phyloP scores from a whole-genome alignment of 148 eudicot species.

The Bassia scoparia region DNA sequence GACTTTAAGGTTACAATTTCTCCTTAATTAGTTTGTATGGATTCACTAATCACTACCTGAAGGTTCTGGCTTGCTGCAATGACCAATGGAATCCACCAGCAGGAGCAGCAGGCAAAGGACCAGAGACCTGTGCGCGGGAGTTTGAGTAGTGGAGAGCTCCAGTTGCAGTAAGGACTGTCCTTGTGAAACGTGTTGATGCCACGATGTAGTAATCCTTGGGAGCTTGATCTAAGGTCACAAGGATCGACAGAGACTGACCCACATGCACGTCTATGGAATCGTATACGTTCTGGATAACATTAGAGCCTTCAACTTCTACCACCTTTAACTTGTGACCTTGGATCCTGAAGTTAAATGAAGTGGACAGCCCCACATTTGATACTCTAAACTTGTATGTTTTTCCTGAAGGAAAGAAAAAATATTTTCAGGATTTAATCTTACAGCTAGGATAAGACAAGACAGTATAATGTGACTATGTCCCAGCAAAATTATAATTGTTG shows the following conservation, averaged over 20 bases:
- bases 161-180: conserved; percentile 42
- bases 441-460: neutral
- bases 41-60: conserved; percentile 52
- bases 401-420: conserved; percentile 44
- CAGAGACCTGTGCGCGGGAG: conserved; percentile 59
- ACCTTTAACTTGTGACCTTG: conserved; percentile 79
- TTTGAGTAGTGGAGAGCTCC: conserved; percentile 66
- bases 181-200: conserved; percentile 75
- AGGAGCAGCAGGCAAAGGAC: conserved; percentile 70
- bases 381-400: conserved; percentile 88
- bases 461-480: neutral
- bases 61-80: conserved; percentile 77
- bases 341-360: conserved; percentile 80
- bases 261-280: conserved; percentile 83
- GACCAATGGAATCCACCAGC: conserved; percentile 58
- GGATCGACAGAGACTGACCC: conserved; percentile 80
- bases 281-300: conserved; percentile 58
- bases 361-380: conserved; percentile 73
- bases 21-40: neutral
- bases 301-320: conserved; percentile 96
- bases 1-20: neutral
- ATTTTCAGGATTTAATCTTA: neutral
- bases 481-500: neutral
- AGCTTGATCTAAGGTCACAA: conserved; percentile 74
- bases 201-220: conserved; percentile 85